Percentiles rank a stretch among this genome's conserved stretches.
phyloP scores from a whole-genome alignment of 169 alveolate species.

The Theileria parva region DNA sequence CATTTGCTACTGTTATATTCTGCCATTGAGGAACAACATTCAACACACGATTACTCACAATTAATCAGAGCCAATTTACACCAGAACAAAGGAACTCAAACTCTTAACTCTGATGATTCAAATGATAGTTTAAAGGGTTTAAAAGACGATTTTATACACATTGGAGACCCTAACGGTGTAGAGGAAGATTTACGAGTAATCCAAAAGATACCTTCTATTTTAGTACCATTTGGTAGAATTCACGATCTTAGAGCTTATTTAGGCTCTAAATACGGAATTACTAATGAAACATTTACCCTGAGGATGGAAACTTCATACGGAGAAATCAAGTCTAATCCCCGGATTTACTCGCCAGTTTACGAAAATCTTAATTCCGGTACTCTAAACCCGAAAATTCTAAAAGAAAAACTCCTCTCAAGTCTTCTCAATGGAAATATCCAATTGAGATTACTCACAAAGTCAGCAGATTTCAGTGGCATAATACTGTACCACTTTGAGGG shows the following conservation, averaged over 20 bases:
- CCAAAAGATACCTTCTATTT: background rate
- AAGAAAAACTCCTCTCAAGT: slow-evolving; percentile 22
- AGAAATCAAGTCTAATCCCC: background rate
- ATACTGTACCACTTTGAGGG: background rate
- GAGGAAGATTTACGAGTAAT: background rate
- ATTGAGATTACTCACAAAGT: background rate
- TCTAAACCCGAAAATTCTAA: slow-evolving; percentile 23
- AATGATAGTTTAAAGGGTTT: too few relatives aligned
- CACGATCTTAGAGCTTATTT: background rate
- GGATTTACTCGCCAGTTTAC: background rate
- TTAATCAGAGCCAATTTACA: background rate
- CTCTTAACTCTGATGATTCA: background rate
- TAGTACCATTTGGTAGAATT: background rate
- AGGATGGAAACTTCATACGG: background rate
- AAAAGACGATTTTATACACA: background rate
- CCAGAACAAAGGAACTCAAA: background rate
- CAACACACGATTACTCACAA: background rate
- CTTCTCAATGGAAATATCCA: background rate
- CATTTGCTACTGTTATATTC: slow-evolving; percentile 17
- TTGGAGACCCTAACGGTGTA: background rate
- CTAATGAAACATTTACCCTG: background rate
- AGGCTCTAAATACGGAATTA: background rate
- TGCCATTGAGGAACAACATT: background rate
- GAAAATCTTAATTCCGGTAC: background rate
- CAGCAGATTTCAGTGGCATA: slow-evolving; percentile 1